phyloP scores from a whole-genome alignment of 306 rosid genomes.

The Sindora glabra region DNA sequence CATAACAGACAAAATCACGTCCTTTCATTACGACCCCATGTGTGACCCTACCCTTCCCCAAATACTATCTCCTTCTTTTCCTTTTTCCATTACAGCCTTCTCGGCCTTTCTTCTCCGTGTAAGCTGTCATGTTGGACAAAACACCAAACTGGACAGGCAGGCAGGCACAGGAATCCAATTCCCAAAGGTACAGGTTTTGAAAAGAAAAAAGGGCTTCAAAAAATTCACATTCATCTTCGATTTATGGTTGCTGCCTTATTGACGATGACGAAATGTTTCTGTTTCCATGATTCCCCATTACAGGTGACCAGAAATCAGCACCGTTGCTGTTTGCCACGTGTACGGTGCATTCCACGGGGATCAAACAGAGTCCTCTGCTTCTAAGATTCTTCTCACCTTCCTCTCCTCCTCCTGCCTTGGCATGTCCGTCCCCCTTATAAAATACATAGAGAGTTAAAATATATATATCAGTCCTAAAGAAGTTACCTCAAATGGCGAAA shows the following conservation, averaged over 20 bases:
- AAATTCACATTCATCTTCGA: neutral
- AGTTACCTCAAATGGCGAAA: neutral
- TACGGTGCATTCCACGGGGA: slow-evolving; percentile 36
- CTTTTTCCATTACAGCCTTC: too few species aligned
- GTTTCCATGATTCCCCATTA: slow-evolving; percentile 16
- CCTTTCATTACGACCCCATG: too few species aligned
- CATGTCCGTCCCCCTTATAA: slow-evolving; percentile 5
- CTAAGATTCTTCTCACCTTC: slow-evolving; percentile 12
- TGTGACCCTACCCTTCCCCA: too few species aligned
- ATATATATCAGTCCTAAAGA: too few species aligned
- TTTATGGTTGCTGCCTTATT: too few species aligned
- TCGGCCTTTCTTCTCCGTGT: too few species aligned
- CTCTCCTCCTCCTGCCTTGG: neutral
- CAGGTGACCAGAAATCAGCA: slow-evolving; percentile 53
- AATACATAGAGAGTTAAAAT: neutral
- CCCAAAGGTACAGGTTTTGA: neutral
- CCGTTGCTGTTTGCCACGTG: slow-evolving; percentile 37
- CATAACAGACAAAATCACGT: too few species aligned
- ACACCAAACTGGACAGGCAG: neutral
- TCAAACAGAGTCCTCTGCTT: slow-evolving; percentile 41
- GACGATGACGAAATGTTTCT: neutral
- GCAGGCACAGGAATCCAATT: too few species aligned
- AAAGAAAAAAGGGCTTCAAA: neutral
- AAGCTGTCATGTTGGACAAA: too few species aligned
- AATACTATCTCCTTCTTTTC: too few species aligned